Evolutionary conservation across 2,329 filamentous ascomycete genomes (phyloP).

Genomic region (Sclerotinia nivalis): DNA sequence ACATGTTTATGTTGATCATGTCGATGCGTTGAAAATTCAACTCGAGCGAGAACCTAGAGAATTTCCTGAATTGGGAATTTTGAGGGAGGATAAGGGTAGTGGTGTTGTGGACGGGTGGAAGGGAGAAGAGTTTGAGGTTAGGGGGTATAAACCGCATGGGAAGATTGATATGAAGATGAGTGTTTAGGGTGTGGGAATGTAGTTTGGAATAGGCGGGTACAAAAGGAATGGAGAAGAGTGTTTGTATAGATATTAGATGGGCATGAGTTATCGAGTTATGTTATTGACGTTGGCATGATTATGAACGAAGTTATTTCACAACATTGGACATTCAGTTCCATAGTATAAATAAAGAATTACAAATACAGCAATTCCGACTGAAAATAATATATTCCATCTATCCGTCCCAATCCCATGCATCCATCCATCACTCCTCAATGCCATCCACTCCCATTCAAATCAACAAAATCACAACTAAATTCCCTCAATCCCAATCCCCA

Average conservation of each 20-base stretch:
- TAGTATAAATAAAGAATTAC: not conserved
- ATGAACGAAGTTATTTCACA: not conserved
- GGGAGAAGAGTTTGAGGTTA: constrained; percentile 81
- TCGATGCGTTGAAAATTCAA: constrained; percentile 82
- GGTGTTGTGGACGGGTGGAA: constrained; percentile 80
- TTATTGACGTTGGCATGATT: not conserved
- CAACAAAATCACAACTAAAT: not conserved
- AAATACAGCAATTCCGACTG: not conserved
- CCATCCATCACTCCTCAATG: not conserved
- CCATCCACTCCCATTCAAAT: not conserved
- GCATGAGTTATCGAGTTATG: constrained; percentile 6
- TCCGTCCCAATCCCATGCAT: not conserved
- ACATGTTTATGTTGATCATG: constrained; percentile 93
- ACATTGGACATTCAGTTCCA: not conserved
- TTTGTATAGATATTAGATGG: not conserved
- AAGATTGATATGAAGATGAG: constrained; percentile 99
- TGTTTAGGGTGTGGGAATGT: constrained; percentile 49
- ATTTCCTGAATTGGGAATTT: constrained; percentile 79
- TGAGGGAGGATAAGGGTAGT: constrained; percentile 64
- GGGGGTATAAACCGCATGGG: constrained; percentile 89
- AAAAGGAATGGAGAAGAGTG: not conserved
- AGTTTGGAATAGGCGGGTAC: not conserved
- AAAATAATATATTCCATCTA: not conserved
- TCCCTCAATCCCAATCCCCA: too few species aligned
- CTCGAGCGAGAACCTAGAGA: constrained; percentile 74